Conservation (phyloP, 2,329 filamentous ascomycete species). For the Venturia carpophila region DNA sequence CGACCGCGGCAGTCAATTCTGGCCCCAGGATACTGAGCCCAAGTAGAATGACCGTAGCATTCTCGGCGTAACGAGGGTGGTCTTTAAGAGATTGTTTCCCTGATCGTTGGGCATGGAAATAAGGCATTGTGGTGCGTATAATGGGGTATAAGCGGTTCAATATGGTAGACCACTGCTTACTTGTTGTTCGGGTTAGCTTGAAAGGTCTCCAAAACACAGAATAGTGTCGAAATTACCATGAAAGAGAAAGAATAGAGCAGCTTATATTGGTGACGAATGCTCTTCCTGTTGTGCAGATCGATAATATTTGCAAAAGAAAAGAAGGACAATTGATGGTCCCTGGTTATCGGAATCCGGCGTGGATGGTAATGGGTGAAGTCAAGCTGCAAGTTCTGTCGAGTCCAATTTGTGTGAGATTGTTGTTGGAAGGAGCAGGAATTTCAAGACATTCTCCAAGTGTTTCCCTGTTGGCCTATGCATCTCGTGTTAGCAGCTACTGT, state of each 20-base stretch:
- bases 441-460: neutral
- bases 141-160: neutral
- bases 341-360: neutral
- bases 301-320: neutral
- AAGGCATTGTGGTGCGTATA: neutral
- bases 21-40: neutral
- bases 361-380: neutral
- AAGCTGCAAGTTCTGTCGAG: no score
- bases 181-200: neutral
- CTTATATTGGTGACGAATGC: neutral
- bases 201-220: neutral
- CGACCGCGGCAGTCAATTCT: neutral
- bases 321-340: neutral
- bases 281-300: neutral
- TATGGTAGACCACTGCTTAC: neutral
- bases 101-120: neutral
- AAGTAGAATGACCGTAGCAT: neutral
- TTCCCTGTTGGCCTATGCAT: neutral
- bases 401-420: neutral
- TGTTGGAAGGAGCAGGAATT: neutral
- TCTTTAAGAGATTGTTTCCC: neutral
- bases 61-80: neutral
- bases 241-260: neutral
- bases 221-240: neutral
- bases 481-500: neutral